phyloP scores from a whole-genome alignment of 208 protist genomes.

The Crithidia fasciculata region DNA sequence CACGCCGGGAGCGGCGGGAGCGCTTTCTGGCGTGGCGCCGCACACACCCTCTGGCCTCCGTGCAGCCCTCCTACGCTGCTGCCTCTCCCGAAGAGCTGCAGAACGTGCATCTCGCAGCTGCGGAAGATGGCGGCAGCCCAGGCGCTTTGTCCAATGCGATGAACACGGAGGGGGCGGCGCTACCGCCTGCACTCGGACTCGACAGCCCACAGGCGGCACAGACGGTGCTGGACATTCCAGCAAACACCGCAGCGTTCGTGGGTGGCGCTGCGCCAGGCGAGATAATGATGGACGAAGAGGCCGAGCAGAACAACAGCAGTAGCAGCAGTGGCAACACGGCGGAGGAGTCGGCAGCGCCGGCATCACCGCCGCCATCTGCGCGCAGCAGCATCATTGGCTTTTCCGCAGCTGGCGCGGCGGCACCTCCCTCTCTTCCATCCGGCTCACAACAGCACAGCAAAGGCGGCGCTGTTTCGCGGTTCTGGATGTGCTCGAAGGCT shows the following conservation, averaged over 20 bases:
- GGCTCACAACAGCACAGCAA: not conserved
- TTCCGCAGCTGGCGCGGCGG: not conserved
- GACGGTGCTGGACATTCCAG: constrained; percentile 35
- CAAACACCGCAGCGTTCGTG: not conserved
- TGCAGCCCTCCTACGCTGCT: constrained; percentile 12
- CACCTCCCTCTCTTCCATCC: not conserved
- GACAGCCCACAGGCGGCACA: constrained; percentile 47
- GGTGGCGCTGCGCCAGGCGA: not conserved
- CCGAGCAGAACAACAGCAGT: not conserved
- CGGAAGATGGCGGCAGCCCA: too few species aligned
- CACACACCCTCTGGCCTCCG: constrained; percentile 27
- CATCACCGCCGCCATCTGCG: not conserved
- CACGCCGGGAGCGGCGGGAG: constrained; percentile 36
- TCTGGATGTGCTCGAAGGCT: constrained; percentile 54
- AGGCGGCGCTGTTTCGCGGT: constrained; percentile 44
- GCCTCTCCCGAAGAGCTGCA: not conserved
- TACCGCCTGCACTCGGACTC: constrained; percentile 79
- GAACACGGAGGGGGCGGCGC: constrained; percentile 13
- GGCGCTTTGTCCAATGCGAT: not conserved
- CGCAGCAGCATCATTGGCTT: constrained; percentile 21
- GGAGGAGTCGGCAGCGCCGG: not conserved
- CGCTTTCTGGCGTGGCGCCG: constrained; percentile 70
- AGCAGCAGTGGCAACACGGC: not conserved
- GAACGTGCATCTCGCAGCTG: not conserved
- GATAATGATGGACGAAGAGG: not conserved